Evolutionary conservation across 352 stramenopile species (phyloP).

Genomic region (Globisporangium recalcitrans): DNA sequence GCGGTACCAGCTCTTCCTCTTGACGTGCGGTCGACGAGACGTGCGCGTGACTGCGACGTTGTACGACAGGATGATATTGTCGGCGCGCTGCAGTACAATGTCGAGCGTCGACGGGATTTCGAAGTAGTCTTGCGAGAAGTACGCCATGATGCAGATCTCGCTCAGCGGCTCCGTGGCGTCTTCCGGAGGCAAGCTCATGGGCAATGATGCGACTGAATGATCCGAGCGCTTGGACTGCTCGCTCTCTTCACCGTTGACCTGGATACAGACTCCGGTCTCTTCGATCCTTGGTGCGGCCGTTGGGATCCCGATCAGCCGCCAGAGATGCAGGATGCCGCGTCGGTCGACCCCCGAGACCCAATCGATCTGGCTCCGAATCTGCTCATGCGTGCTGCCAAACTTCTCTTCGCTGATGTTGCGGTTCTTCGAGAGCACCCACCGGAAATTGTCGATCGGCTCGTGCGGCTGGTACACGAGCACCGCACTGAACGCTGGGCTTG

Average conservation of each 20-base stretch:
- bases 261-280: constrained; percentile 59
- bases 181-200: not conserved
- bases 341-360: constrained; percentile 74
- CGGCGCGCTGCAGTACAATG: constrained; percentile 66
- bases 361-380: constrained; percentile 45
- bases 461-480: constrained; percentile 52
- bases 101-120: constrained; percentile 66
- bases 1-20: constrained; percentile 80
- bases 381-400: constrained; percentile 43
- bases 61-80: constrained; percentile 77
- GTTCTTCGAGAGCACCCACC: constrained; percentile 79
- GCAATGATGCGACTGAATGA: not conserved
- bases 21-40: constrained; percentile 36
- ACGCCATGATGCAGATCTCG: constrained; percentile 73
- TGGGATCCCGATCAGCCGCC: constrained; percentile 45
- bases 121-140: constrained; percentile 73
- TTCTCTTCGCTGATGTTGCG: constrained; percentile 77
- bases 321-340: constrained; percentile 61
- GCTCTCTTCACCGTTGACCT: constrained; percentile 61
- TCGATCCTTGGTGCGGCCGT: constrained; percentile 27
- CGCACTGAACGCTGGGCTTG: constrained; percentile 21
- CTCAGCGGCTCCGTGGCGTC: constrained; percentile 27
- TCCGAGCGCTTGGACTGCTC: not conserved
- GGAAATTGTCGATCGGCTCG: constrained; percentile 54
- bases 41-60: constrained; percentile 41